Evolutionary conservation across 208 protist species (phyloP).

Genomic region (Trypanosoma congolense): DNA sequence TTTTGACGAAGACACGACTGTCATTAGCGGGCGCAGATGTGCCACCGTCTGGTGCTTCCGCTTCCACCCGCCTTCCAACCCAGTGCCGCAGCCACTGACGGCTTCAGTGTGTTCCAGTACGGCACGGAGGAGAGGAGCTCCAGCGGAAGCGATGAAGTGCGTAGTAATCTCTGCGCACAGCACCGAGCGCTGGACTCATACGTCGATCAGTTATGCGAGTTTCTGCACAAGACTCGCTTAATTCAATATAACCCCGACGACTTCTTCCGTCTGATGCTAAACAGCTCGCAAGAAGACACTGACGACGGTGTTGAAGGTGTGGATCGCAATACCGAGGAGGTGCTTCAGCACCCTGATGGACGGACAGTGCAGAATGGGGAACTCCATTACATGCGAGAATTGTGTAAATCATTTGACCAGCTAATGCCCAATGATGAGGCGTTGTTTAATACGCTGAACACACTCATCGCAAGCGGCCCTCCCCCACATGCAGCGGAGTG

Average conservation of each 20-base stretch:
- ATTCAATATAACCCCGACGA: slow-evolving; percentile 77
- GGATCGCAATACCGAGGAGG: no score
- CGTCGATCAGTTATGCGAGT: slow-evolving; percentile 56
- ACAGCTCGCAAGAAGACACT: slow-evolving; percentile 15
- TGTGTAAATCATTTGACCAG: slow-evolving; percentile 38
- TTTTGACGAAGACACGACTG: no score
- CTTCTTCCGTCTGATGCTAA: slow-evolving; percentile 56
- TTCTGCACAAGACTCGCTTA: slow-evolving; percentile 51
- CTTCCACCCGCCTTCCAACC: slow-evolving; percentile 35
- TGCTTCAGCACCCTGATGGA: slow-evolving; percentile 34
- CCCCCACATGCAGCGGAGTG: slow-evolving; percentile 15
- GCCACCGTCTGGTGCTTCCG: slow-evolving; percentile 58
- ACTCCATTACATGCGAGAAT: slow-evolving; percentile 30
- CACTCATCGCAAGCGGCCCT: slow-evolving; percentile 47
- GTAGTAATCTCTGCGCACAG: background rate
- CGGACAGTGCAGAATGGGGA: slow-evolving; percentile 39
- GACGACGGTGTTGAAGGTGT: background rate
- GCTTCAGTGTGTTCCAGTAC: slow-evolving; percentile 29
- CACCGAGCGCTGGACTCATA: slow-evolving; percentile 40
- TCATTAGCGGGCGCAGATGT: slow-evolving; percentile 18
- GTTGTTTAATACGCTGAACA: slow-evolving; percentile 28
- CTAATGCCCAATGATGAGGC: slow-evolving; percentile 27
- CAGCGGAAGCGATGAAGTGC: background rate
- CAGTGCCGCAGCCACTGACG: slow-evolving; percentile 15
- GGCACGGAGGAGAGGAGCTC: background rate